Base-by-base conservation (phyloP, 495 filamentous ascomycete species). In the Penicillium simplicissimum region DNA sequence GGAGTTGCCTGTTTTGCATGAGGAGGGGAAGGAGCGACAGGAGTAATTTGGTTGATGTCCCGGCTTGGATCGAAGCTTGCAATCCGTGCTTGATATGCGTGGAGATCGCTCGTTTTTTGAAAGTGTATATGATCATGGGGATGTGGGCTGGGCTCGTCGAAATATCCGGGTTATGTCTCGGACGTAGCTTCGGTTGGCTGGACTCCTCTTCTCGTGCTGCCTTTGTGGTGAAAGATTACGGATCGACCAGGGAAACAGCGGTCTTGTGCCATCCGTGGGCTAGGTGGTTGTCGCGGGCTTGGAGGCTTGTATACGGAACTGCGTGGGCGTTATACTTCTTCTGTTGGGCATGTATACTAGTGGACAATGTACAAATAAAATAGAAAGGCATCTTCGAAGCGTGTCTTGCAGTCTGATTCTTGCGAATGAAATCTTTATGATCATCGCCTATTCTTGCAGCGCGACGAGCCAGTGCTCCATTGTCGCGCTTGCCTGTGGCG, bases 1-100 rank as follows among this genome's bases (percentile, higher is more conserved):
- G 86, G 82, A 96, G 77, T 74, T 98, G 71, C 94, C 94, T 13
- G 71, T 62, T 33, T 43, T 70, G 52, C 58, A 71, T 61, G 42
- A 38, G 53, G 67, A 23, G 19, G 21, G 65, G n/a, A 13, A 63
- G 61, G 33, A 49, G 37, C 54, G 25, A 15, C 61, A 64, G 48
- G 61, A 62, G 48, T 59, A 55, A 60, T 15, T 37, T 19, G 33
- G 28, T 43, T 23, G 11, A 31, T 31, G 28, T 31, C 4, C 25
- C 0, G 28, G 4, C 28, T 31, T 31, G 28, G 28, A 31, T 31
- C 4, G 28, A 7, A 31, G 28, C 28, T 2, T 3, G 23, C 23
- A n/a, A 28, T 2, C 4, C 4, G 28, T 31, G n/a, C 28, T 0
- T 31, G 28, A 31, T 31, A 31, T 31, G 2, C 2, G 28, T 4